phyloP scores from a whole-genome alignment of 495 filamentous ascomycete species.

The Lindgomyces ingoldianus region DNA sequence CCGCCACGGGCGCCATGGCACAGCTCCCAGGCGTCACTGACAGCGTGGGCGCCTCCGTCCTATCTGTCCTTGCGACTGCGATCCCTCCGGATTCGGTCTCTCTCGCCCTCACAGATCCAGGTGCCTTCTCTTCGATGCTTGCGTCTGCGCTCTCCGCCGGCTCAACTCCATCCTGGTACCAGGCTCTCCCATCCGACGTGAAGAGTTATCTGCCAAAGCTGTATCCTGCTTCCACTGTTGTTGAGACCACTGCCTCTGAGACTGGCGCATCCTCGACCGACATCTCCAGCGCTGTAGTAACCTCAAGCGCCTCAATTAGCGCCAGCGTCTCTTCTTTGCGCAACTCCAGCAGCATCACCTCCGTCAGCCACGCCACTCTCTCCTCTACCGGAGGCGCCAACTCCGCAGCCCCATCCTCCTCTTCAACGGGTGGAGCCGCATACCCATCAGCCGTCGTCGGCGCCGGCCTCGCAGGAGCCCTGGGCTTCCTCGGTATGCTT shows the following conservation, averaged over 20 bases:
- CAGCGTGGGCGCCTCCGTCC: constrained; percentile 18
- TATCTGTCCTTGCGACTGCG: constrained; percentile 36
- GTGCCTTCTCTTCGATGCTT: constrained; percentile 22
- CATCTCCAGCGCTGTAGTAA: neutral
- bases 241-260: neutral
- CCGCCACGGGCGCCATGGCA: constrained; percentile 7
- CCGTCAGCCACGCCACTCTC: constrained; percentile 22
- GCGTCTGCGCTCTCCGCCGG: constrained; percentile 29
- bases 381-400: constrained; percentile 19
- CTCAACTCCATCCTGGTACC: constrained; percentile 34
- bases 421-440: constrained; percentile 39
- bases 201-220: constrained; percentile 32
- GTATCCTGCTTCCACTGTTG: constrained; percentile 17
- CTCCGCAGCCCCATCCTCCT: constrained; percentile 11
- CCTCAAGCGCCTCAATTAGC: neutral
- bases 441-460: constrained; percentile 43
- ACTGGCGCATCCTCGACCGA: neutral
- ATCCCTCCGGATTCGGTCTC: constrained; percentile 21
- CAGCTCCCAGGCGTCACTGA: constrained; percentile 2
- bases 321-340: neutral
- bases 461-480: constrained; percentile 42
- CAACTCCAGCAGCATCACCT: constrained; percentile 22
- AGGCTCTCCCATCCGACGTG: constrained; percentile 36
- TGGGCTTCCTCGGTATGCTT: constrained; percentile 46
- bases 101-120: constrained; percentile 17